Base-by-base conservation (phyloP, 768 basidiomycete genomes). In the Exidia glandulosa region DNA sequence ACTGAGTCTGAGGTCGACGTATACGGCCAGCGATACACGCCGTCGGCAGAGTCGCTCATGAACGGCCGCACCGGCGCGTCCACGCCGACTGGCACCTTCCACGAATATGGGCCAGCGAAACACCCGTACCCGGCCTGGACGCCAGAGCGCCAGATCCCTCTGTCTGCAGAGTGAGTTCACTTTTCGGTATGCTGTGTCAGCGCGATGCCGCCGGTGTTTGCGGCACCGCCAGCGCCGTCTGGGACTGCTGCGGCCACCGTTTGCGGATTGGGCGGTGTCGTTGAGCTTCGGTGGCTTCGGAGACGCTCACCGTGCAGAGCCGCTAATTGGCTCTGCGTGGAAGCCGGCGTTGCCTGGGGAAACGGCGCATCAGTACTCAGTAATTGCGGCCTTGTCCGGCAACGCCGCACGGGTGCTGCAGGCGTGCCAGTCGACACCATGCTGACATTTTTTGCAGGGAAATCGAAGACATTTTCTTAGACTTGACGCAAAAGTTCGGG, bases 401-500 rank as follows among this genome's bases (percentile, higher is more conserved):
- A n/a, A n/a, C n/a, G n/a, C n/a, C n/a, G n/a, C n/a, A n/a, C n/a
- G n/a, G n/a, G n/a, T n/a, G n/a, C n/a, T n/a, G n/a, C n/a, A n/a
- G n/a, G n/a, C n/a, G n/a, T n/a, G n/a, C n/a, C n/a, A n/a, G n/a
- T n/a, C n/a, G n/a, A n/a, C n/a, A n/a, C n/a, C n/a, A n/a, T n/a
- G n/a, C n/a, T n/a, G n/a, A n/a, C n/a, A n/a, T n/a, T n/a, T 58
- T 12, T 47, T 30, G 13, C 48, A 65, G 66, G 64, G 96, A 97
- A 77, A 97, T 98, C 59, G 95, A 98, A 71, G 96, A 99, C 70
- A 91, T 99, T 56, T 91, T 98, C 70, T 82, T 97, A 57, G 96
- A 98, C 76, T 80, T 99, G 33, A 87, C 93, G 30, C 94, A 97
- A 79, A 99, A 98, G 74, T 99, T 98, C 74, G 96, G 96, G 62